Base-by-base conservation (phyloP, 352 stramenopile genomes). In the Phytopythium oedochilum region DNA sequence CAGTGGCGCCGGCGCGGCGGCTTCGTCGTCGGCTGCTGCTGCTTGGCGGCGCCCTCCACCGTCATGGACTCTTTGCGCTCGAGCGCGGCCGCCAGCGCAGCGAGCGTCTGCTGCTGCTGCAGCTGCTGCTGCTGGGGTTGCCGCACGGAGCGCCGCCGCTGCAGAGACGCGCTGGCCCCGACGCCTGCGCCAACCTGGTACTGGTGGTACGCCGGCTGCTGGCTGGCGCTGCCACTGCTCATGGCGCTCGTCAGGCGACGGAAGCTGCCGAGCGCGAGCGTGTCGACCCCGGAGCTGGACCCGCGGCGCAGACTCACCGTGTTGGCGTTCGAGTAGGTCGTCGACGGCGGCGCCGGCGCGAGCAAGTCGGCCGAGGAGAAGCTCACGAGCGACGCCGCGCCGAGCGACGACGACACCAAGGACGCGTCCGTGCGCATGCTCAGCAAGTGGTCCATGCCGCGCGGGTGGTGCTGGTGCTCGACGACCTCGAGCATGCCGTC, bases 401-500 rank as follows among this genome's bases (percentile, higher is more conserved):
- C 64, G 22, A 66, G 73, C 8, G 73, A 81, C 17, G 69, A 81
- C 34, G 68, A 74, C 17, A 70, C 53, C n/a, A 63, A 62, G 5
- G 71, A 75, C 31, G 40, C 31, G 22, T 46, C 40, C 2, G 40
- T 46, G 11, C 40, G 40, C 40, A 31, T 46, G 40, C 68, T 29
- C 57, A 68, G 40, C 60, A 36, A 45, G 29, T 32, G 31, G 53
- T 50, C 39, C 56, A 64, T 43, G 69, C 43, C 22, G 60, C 57
- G 49, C 26, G 49, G 53, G 44, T 63, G 39, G 58, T 88, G 73
- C 42, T 74, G 82, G 55, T 86, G 75, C 60, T 86, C 78, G 20
- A 91, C 52, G 31, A 86, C 64, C 55, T 86, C 75, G 6, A 88
- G 60, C 75, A 86, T 73, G 22, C 52, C 25, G 15, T 52, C 26